Evolutionary conservation across 2,329 filamentous ascomycete genomes (phyloP), one percentile per base, ranked within the genome.

Genomic region (Tricladium varicosporioides): DNA sequence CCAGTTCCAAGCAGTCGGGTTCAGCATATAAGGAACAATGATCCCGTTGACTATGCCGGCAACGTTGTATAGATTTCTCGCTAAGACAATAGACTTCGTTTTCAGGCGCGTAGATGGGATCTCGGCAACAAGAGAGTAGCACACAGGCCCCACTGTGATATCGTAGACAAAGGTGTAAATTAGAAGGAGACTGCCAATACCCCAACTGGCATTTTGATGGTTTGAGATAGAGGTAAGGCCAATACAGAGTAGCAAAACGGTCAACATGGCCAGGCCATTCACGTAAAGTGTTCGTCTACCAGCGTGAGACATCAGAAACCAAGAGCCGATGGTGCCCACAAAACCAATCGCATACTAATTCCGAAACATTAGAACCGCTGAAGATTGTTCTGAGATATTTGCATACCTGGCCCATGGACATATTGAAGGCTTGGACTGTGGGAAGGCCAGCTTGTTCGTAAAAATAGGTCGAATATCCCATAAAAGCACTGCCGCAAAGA

Each of bases 31-130:
- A 89, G 72, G 95, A 85, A 71, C 91, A 76, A 67, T 93, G 75
- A 7, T 48, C 5, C 52, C 45, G 42, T 49, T 58, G 40, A 65
- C 33, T 22, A 64, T 57, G 11, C 72, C 72, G 51, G 71, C 68
- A 9, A 74, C 54, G 10, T 73, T 95, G 81, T 86, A 95, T 62
- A 90, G 75, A 64, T 88, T 88, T 53, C 91, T 86, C 1, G 89
- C 90, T 2, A 96, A 80, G 1, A 92, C 91, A 22, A 95, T 87
- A 0, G 91, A 95, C 78, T 96, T 96, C 76, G 93, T 91, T 68
- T 91, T 88, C 40, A 96, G 79, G 1, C 92, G 83, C n/a, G 89
- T 84, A 0, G 90, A 91, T 0, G 89, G 90, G 19, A 96, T 75
- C 71, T 96, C 91, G 2, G 88, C 83, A 7, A 95, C 91, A 9